Percentiles rank a stretch among this genome's conserved stretches.
These are phyloP conservation scores for Amniculicola lignicola DNA, from an alignment of 495 filamentous ascomycete genomes.

Conservation along the genomic window DNA sequence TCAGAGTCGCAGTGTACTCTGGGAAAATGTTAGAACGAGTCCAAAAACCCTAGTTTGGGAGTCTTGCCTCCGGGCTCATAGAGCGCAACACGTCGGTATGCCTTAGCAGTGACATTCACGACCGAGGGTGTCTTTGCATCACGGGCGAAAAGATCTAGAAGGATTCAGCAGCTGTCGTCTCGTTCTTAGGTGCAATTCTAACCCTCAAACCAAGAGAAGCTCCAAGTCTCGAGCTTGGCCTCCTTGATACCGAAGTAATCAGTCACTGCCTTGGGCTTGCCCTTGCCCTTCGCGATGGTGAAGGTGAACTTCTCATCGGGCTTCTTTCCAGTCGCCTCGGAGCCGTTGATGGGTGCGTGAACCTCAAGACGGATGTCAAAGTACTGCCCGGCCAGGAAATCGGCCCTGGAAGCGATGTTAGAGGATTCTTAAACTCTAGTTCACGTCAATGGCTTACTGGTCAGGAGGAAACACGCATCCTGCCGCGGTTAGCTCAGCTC, in stretches of 20 bases:
- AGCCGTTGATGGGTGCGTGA: conserved; percentile 72
- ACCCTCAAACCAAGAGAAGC: conserved; percentile 68
- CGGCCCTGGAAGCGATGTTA: conserved; percentile 42
- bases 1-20: conserved; percentile 66
- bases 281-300: conserved; percentile 60
- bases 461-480: conserved; percentile 72
- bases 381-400: conserved; percentile 70
- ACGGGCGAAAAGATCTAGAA: conserved; percentile 61
- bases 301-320: conserved; percentile 68
- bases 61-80: conserved; percentile 52
- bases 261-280: conserved; percentile 47
- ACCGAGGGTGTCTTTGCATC: conserved; percentile 61
- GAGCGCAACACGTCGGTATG: conserved; percentile 63
- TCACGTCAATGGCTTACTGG: conserved; percentile 48
- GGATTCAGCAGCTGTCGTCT: not conserved
- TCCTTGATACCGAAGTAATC: conserved; percentile 60
- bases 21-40: no score
- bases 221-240: conserved; percentile 65
- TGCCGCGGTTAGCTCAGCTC: conserved; percentile 17
- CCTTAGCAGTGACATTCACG: conserved; percentile 69
- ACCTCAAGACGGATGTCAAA: conserved; percentile 76
- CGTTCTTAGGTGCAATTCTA: conserved; percentile 1
- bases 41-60: no score
- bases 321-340: conserved; percentile 57
- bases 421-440: not conserved